Evolutionary conservation across 2,329 filamentous ascomycete species (phyloP), one percentile per base, ranked within the genome.

Genomic region (Drechmeria coniospora): DNA sequence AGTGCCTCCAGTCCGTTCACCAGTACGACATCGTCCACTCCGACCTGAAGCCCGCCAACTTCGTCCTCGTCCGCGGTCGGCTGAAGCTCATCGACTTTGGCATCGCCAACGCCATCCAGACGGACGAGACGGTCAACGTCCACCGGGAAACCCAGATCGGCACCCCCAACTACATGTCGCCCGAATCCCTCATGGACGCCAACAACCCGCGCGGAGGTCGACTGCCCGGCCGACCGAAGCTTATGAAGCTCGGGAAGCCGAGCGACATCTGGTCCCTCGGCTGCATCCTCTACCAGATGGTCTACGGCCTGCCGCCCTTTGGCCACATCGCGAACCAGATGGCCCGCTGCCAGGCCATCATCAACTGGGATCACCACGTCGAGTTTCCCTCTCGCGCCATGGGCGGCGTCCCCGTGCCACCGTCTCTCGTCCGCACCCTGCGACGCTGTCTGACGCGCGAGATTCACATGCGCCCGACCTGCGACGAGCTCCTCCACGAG

Each of bases 121-220:
- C 76, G 1, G 90, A 95, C 48, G 74, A 94, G 54, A 98, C 90
- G 0, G 79, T 94, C 52, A 98, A 98, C 41, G 86, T 98, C 8
- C 90, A 98, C 54, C 80, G 90, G 32, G 90, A 98, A 49, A 81
- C 78, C 8, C 84, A 95, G 55, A 76, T 95, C 36, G 90, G 92
- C 31, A 98, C 90, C 1, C 86, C 90, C 4, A 98, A 92, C 52
- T 98, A 94, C 61, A 98, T 98, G 90, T 92, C 83, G 1, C 90
- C 90, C 0, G 90, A 98, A 54, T 84, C 80, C 3, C 67, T 98
- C 26, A 74, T 92, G 48, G 90, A 95, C 53, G 79, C 75, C 15
- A 92, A 92, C 40, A 76, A 74, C 29, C 51, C 62, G 12, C 55
- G 59, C 31, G 72, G 61, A 33, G 42, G 57, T 31, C 38, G 56